These are phyloP conservation scores for Cardamine occulta DNA, from an alignment of 345 rosid genomes.

Conservation along the genomic window DNA sequence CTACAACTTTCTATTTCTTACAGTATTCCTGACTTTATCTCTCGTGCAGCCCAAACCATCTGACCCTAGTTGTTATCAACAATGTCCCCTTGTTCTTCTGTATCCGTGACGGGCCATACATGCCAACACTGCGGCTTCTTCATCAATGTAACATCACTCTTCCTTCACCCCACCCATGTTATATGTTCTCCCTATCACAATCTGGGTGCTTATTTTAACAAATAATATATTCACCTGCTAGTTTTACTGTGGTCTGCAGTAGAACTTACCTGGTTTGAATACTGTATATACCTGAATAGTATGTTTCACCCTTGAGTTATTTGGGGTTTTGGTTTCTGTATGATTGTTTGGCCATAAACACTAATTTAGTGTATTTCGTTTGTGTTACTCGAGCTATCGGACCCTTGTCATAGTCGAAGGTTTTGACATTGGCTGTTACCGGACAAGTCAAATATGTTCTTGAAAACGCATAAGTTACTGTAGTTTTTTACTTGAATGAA, in stretches of 20 bases:
- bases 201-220: not conserved
- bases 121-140: conserved; percentile 95
- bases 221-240: conserved; percentile 3
- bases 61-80: conserved; percentile 90
- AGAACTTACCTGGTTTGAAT: conserved; percentile 10
- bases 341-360: not conserved
- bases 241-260: conserved; percentile 11
- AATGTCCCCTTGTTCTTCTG: conserved; percentile 93
- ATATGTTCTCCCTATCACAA: conserved; percentile 6
- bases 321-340: not conserved
- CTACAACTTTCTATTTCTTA: not conserved
- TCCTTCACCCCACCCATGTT: conserved; percentile 21
- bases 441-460: not conserved
- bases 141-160: conserved; percentile 74
- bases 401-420: not conserved
- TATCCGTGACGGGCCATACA: conserved; percentile 95
- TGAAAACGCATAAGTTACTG: not conserved
- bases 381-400: not conserved
- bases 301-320: not conserved
- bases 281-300: conserved; percentile 5
- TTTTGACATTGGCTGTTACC: not conserved
- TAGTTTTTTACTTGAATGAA: not conserved
- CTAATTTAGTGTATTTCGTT: not conserved
- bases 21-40: not conserved
- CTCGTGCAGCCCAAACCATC: conserved; percentile 86